A percentile compares a stretch with the other conserved stretches of the same genome.
Evolutionary conservation across 768 basidiomycete species (phyloP).

Genomic region (Termitomyces sp.): DNA sequence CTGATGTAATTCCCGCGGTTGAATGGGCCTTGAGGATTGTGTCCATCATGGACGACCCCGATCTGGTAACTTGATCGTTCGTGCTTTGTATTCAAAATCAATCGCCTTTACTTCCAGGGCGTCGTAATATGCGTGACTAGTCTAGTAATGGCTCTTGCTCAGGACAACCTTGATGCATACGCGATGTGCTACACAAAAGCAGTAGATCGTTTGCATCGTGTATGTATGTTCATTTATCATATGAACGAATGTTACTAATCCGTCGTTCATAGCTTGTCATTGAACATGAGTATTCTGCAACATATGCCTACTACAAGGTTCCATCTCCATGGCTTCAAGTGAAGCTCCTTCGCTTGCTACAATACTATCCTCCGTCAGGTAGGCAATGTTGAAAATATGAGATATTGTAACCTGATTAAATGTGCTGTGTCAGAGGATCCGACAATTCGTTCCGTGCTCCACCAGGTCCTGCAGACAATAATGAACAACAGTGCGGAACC

Average conservation of each 20-base stretch:
- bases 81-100: slow-evolving; percentile 2
- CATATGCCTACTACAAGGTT: slow-evolving; percentile 96
- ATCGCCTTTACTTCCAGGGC: slow-evolving; percentile 46
- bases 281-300: slow-evolving; percentile 80
- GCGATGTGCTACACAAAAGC: slow-evolving; percentile 93
- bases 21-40: slow-evolving; percentile 97
- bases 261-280: slow-evolving; percentile 65
- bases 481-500: slow-evolving; percentile 91
- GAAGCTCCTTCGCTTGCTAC: slow-evolving; percentile 85
- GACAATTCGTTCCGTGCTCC: slow-evolving; percentile 67
- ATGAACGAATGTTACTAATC: background rate
- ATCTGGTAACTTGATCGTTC: slow-evolving; percentile 50
- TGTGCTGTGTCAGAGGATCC: slow-evolving; percentile 60
- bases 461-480: slow-evolving; percentile 81
- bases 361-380: slow-evolving; percentile 97
- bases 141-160: slow-evolving; percentile 89
- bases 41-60: slow-evolving; percentile 91
- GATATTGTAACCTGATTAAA: background rate
- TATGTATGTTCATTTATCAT: slow-evolving; percentile 28
- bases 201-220: slow-evolving; percentile 81
- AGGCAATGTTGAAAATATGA: slow-evolving; percentile 15
- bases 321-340: slow-evolving; percentile 98
- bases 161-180: slow-evolving; percentile 88
- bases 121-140: slow-evolving; percentile 94
- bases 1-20: slow-evolving; percentile 84